These are phyloP conservation scores for Sporothrix mexicana DNA, from an alignment of 2,329 filamentous ascomycete genomes.

Conservation along the genomic window DNA sequence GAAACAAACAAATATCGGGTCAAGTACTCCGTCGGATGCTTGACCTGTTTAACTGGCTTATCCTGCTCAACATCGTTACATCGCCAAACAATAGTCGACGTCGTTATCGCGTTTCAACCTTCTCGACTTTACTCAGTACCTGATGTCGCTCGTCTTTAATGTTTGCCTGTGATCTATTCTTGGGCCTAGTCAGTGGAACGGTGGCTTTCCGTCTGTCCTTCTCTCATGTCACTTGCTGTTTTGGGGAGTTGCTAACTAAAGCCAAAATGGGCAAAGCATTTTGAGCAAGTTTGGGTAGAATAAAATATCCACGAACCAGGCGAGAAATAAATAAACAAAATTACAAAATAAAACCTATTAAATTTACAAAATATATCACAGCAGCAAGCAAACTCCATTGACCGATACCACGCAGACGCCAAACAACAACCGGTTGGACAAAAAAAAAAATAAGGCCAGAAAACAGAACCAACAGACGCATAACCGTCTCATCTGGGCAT, in stretches of 20 bases:
- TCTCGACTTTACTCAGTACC: no score
- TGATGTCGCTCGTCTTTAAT: background rate
- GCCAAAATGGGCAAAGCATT: background rate
- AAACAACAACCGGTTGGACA: background rate
- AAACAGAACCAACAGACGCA: background rate
- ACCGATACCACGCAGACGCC: background rate
- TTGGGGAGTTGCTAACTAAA: background rate
- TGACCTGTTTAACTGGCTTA: no score
- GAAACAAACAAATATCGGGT: background rate
- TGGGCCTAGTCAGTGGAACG: background rate
- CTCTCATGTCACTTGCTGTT: background rate
- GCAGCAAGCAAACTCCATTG: background rate
- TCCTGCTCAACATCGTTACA: conserved; percentile 16
- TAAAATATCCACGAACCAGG: background rate
- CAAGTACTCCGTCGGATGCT: no score
- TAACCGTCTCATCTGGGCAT: background rate
- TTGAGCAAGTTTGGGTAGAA: conserved; percentile 4
- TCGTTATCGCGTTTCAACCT: background rate
- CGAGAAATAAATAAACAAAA: background rate
- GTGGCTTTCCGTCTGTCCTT: conserved; percentile 19
- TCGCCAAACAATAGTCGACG: conserved; percentile 1
- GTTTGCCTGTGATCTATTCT: background rate
- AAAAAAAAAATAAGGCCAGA: background rate
- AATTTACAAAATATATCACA: background rate
- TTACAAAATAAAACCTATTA: background rate